Conservation (phyloP, 768 basidiomycete genomes). For the Sutorius australiensis region DNA sequence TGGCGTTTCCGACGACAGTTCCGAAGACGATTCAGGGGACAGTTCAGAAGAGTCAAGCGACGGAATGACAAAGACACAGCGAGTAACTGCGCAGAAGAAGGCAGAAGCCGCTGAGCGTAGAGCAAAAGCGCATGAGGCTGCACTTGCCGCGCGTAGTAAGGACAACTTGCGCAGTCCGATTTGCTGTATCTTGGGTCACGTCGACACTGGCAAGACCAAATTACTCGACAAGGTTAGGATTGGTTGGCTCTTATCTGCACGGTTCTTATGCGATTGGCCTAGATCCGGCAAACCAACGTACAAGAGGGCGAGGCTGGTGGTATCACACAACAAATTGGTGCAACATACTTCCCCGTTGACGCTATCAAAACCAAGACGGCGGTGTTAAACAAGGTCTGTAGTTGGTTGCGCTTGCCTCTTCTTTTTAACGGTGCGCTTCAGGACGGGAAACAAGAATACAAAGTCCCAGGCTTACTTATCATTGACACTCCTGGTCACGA, state of each 20-base stretch:
- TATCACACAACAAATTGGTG: conserved; percentile 99
- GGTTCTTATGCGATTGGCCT: conserved; percentile 5
- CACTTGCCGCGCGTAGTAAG: conserved; percentile 80
- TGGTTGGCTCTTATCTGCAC: neutral
- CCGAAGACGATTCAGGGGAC: conserved; percentile 47
- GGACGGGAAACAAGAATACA: conserved; percentile 86
- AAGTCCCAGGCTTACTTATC: conserved; percentile 91
- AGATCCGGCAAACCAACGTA: conserved; percentile 99
- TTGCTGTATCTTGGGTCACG: conserved; percentile 98
- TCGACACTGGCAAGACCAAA: conserved; percentile 99
- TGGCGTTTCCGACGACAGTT: conserved; percentile 46
- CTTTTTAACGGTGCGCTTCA: conserved; percentile 27
- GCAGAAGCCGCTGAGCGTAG: conserved; percentile 80
- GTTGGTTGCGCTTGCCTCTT: neutral
- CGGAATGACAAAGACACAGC: conserved; percentile 65
- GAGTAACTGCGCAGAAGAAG: conserved; percentile 66
- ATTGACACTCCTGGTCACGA: conserved; percentile 99
- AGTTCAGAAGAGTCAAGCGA: conserved; percentile 47
- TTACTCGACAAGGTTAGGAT: conserved; percentile 83
- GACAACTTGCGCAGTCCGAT: conserved; percentile 94
- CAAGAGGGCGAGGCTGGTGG: conserved; percentile 99
- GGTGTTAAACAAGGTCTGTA: conserved; percentile 80
- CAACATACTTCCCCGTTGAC: conserved; percentile 96
- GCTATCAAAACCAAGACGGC: conserved; percentile 91
- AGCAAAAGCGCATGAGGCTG: conserved; percentile 76